A percentile compares a stretch with the other conserved stretches of the same genome.
These are phyloP conservation scores for Tympanopsis confertula DNA, from an alignment of 2,329 filamentous ascomycete genomes.

Conservation along the genomic window DNA sequence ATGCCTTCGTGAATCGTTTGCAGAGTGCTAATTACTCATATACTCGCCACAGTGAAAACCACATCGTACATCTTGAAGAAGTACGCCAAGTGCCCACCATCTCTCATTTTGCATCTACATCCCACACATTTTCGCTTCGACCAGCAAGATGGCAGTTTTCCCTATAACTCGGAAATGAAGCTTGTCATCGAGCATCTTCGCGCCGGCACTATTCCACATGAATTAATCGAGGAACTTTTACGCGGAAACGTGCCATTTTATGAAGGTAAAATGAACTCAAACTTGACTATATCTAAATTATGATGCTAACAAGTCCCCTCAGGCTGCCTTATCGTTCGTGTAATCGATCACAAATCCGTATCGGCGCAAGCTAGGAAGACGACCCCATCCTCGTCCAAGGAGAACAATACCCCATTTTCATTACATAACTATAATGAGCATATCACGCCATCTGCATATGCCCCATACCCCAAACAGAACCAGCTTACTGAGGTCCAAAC, in stretches of 20 bases:
- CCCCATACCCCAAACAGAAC: slow-evolving; percentile 55
- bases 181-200: slow-evolving; percentile 67
- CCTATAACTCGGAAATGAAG: slow-evolving; percentile 85
- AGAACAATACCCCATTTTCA: slow-evolving; percentile 59
- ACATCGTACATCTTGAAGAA: slow-evolving; percentile 73
- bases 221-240: slow-evolving; percentile 70
- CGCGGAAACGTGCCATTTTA: slow-evolving; percentile 70
- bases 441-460: slow-evolving; percentile 78
- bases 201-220: slow-evolving; percentile 71
- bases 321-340: slow-evolving; percentile 80
- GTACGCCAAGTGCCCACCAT: slow-evolving; percentile 62
- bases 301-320: not conserved
- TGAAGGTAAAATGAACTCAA: slow-evolving; percentile 43
- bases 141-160: slow-evolving; percentile 82
- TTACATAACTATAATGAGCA: slow-evolving; percentile 88
- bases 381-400: slow-evolving; percentile 39
- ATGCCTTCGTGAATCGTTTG: no score
- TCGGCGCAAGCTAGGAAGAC: slow-evolving; percentile 44
- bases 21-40: slow-evolving; percentile 10
- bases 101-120: slow-evolving; percentile 76
- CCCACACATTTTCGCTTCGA: slow-evolving; percentile 83
- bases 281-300: not conserved
- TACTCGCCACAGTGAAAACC: slow-evolving; percentile 48
- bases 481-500: slow-evolving; percentile 6
- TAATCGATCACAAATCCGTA: slow-evolving; percentile 74